Evolutionary conservation across 2,329 filamentous ascomycete species (phyloP).

Genomic region (Hymenoscyphus salicellus): DNA sequence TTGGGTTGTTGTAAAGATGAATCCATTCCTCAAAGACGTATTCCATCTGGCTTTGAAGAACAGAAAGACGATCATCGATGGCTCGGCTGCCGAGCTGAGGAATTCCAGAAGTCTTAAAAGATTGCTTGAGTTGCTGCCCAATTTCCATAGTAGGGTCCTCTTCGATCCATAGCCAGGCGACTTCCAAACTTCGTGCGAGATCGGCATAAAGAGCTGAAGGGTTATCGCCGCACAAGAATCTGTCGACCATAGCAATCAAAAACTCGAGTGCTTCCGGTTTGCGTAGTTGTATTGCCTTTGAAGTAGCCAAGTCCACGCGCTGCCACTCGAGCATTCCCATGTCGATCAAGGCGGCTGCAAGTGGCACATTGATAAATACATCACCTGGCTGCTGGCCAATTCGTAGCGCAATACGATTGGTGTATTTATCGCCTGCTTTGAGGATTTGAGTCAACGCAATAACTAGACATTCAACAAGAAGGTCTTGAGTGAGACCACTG

Average conservation of each 20-base stretch:
- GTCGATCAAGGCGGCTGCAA: constrained; percentile 55
- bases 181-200: constrained; percentile 78
- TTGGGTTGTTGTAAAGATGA: constrained; percentile 73
- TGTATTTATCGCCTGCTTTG: constrained; percentile 52
- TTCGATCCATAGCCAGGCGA: constrained; percentile 74
- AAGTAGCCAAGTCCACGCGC: constrained; percentile 67
- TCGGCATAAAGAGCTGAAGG: constrained; percentile 79
- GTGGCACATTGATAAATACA: constrained; percentile 54
- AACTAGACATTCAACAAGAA: constrained; percentile 60
- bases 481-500: constrained; percentile 47
- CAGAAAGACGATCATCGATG: constrained; percentile 53
- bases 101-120: constrained; percentile 53
- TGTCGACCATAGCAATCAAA: constrained; percentile 74
- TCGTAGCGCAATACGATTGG: constrained; percentile 53
- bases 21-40: constrained; percentile 98
- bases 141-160: constrained; percentile 66
- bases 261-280: constrained; percentile 74
- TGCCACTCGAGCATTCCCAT: constrained; percentile 62
- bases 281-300: constrained; percentile 67
- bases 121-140: constrained; percentile 69
- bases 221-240: constrained; percentile 73
- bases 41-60: constrained; percentile 78
- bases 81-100: constrained; percentile 51
- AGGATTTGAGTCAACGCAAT: constrained; percentile 60
- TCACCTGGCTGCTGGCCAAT: constrained; percentile 57